Evolutionary conservation across 164 flowering plant genomes (phyloP).

Genomic region (Malania oleifera): DNA sequence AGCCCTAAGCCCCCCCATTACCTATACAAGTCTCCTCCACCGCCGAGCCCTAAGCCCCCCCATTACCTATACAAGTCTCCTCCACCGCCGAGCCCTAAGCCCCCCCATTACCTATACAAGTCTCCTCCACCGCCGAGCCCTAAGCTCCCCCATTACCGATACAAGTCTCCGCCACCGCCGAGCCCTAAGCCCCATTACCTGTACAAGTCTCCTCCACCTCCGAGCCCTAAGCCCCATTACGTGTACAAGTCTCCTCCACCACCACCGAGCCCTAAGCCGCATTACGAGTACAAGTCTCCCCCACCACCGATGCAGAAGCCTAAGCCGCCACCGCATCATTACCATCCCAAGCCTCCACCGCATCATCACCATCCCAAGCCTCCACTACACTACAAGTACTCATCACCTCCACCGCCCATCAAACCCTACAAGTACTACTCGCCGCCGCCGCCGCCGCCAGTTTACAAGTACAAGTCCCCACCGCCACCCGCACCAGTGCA

Average conservation of each 20-base stretch:
- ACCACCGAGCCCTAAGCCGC: conserved; percentile 1
- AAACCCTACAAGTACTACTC: background rate
- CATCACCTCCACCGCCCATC: background rate
- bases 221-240: conserved; percentile 3
- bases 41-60: too few relatives aligned
- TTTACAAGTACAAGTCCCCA: conserved; percentile 8
- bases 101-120: conserved; percentile 11
- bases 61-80: conserved; percentile 9
- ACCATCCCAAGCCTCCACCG: conserved; percentile 9
- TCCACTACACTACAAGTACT: conserved; percentile 1
- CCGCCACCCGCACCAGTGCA: conserved; percentile 11
- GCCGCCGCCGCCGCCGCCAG: conserved; percentile 9
- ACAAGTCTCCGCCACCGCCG: conserved; percentile 19
- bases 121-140: conserved; percentile 19
- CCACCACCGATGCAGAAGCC: conserved; percentile 12
- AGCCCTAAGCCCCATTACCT: conserved; percentile 5
- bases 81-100: conserved; percentile 12
- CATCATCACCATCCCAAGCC: background rate
- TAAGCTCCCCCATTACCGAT: background rate
- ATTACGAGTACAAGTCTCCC: conserved; percentile 15
- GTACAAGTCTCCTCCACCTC: conserved; percentile 18
- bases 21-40: conserved; percentile 6
- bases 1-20: background rate
- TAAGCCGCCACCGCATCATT: background rate
- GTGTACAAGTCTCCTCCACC: background rate